Base-by-base conservation (phyloP, 352 stramenopile species). In the Phytophthora aleatoria region DNA sequence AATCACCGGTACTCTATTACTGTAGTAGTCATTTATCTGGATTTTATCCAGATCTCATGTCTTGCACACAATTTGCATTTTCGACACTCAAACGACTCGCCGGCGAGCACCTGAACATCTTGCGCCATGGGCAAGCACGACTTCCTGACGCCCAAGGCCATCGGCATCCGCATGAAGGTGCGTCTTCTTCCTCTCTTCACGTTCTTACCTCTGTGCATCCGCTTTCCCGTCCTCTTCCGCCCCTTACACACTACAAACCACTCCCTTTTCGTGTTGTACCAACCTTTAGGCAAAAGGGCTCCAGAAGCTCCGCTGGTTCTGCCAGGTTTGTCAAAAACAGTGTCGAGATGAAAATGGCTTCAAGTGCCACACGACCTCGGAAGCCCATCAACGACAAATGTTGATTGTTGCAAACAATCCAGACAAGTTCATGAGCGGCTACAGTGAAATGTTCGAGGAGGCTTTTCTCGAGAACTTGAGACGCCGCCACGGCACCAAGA, bases 281-380 rank as follows among this genome's bases (percentile, higher is more conserved):
- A 55, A 57, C 16, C 27, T 57, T 13, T 77, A 97, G 84, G 73
- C 92, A 39, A 98, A 97, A 68, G 98, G 98, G 11, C 87, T 99
- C 2, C 96, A 99, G 77, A 99, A 99, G 79, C 87, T 99, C 44
- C 93, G 96, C 20, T 99, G 97, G 90, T 99, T 98, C 76, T 99
- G 98, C 73, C 97, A 99, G 80, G 98, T 99, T 76, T 99, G 97
- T 74, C 76, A 96, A 72, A 99, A 99, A 81, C 97, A 99, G 80
- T 99, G 98, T 74, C 92, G 97, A n/a, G 98, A 99, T 70, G 97
- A 99, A 75, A 99, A 99, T 79, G 98, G 98, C 13, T 99, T 99
- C 83, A 99, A 99, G 83, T 99, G 97, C 69, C 98, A 99, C 82
- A 92, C 97, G 31, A 98, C 84, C 10, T 98, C 90, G 33, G 98